Conservation (phyloP, 495 filamentous ascomycete species). For the Trichoderma orchidacearum region DNA sequence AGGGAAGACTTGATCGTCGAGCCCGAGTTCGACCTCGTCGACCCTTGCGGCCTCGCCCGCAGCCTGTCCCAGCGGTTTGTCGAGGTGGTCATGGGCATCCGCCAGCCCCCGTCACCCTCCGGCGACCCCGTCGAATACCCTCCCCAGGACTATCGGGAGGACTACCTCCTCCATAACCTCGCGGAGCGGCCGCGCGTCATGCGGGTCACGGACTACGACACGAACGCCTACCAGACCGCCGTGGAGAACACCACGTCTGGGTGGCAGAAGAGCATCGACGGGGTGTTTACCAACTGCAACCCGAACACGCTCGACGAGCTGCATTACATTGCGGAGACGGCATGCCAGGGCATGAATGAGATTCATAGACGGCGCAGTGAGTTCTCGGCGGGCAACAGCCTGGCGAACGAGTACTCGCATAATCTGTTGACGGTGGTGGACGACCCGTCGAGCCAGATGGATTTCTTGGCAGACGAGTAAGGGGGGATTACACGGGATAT, state of each 20-base stretch:
- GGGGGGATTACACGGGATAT: too few species aligned
- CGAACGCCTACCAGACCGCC: slow-evolving; percentile 1
- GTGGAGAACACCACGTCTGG: slow-evolving; percentile 7
- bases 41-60: slow-evolving; percentile 10
- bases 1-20: not conserved
- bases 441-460: not conserved
- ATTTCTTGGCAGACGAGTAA: not conserved
- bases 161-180: slow-evolving; percentile 3
- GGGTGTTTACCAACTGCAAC: slow-evolving; percentile 13
- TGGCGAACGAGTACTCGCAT: not conserved
- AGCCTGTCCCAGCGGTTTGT: slow-evolving; percentile 12
- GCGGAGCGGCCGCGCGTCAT: not conserved
- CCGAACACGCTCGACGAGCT: slow-evolving; percentile 8
- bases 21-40: slow-evolving; percentile 8
- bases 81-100: slow-evolving; percentile 10
- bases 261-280: slow-evolving; percentile 12
- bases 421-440: not conserved
- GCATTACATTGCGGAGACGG: slow-evolving; percentile 9
- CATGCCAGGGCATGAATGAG: slow-evolving; percentile 9
- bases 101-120: slow-evolving; percentile 4
- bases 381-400: not conserved
- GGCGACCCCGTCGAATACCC: slow-evolving; percentile 8
- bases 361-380: slow-evolving; percentile 3
- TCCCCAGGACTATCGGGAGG: slow-evolving; percentile 6
- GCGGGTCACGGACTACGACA: slow-evolving; percentile 4